Conservation (phyloP, 805 yeast species). For the Clavispora phyllophila region DNA sequence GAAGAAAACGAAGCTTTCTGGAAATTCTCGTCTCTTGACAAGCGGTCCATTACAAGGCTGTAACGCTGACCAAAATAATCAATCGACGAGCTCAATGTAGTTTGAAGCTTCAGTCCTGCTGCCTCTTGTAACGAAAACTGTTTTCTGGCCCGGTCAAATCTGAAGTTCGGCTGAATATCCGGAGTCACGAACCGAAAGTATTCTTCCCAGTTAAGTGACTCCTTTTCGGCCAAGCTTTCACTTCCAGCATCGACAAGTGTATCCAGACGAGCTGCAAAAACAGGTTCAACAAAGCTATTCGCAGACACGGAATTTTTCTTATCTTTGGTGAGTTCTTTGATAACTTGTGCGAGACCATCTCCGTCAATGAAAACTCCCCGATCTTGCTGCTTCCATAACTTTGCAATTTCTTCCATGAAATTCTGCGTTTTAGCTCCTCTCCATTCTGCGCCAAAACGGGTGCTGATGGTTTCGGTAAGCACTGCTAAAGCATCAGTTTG, state of each 20-base stretch:
- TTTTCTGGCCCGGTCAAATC: constrained; percentile 56
- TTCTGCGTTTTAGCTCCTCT: constrained; percentile 56
- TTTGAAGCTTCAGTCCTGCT: constrained; percentile 11
- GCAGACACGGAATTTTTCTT: constrained; percentile 2
- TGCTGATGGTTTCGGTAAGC: constrained; percentile 72
- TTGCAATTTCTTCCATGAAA: constrained; percentile 73
- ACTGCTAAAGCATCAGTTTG: constrained; percentile 77
- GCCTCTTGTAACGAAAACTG: constrained; percentile 40
- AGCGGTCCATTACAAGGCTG: constrained; percentile 60
- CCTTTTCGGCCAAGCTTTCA: constrained; percentile 13
- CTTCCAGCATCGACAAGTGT: constrained; percentile 14
- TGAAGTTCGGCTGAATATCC: constrained; percentile 56
- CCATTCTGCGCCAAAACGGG: constrained; percentile 83
- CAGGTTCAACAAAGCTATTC: background rate
- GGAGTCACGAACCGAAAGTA: constrained; percentile 65
- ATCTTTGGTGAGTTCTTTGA: constrained; percentile 46
- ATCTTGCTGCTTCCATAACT: constrained; percentile 83
- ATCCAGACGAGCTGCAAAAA: constrained; percentile 16
- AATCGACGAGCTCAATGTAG: constrained; percentile 19
- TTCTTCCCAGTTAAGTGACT: constrained; percentile 59
- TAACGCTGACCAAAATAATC: constrained; percentile 51
- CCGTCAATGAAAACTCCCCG: constrained; percentile 84
- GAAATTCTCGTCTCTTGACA: constrained; percentile 71
- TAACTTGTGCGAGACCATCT: constrained; percentile 55
- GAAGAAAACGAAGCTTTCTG: constrained; percentile 46